These are phyloP conservation scores for Apiotrichum domesticum DNA, from an alignment of 1,284 basidiomycete genomes.

Conservation along the genomic window DNA sequence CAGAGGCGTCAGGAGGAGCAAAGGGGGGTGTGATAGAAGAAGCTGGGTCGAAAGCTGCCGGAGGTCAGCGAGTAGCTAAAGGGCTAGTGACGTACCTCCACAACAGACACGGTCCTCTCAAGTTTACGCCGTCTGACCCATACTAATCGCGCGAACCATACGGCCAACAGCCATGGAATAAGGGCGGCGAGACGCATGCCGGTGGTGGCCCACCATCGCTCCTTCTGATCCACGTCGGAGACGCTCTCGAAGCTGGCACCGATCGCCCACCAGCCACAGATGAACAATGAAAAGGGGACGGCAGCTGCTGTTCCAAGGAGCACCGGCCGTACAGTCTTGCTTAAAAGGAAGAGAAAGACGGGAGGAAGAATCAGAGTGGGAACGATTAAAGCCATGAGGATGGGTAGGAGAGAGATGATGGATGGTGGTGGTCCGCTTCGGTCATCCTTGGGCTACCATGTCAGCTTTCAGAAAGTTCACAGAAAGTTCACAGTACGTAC, in stretches of 20 bases:
- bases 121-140: slow-evolving; percentile 58
- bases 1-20: slow-evolving; percentile 71
- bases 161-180: slow-evolving; percentile 63
- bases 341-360: slow-evolving; percentile 66
- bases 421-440: slow-evolving; percentile 21
- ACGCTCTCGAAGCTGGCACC: slow-evolving; percentile 83
- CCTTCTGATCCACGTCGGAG: slow-evolving; percentile 61
- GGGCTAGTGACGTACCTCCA: slow-evolving; percentile 51
- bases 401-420: slow-evolving; percentile 72
- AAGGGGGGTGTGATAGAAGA: slow-evolving; percentile 69
- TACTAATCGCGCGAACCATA: slow-evolving; percentile 66
- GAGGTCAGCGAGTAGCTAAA: slow-evolving; percentile 1
- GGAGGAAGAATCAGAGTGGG: slow-evolving; percentile 67
- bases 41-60: slow-evolving; percentile 63
- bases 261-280: slow-evolving; percentile 81
- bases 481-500: slow-evolving; percentile 23
- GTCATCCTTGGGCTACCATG: slow-evolving; percentile 4
- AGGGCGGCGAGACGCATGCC: slow-evolving; percentile 70
- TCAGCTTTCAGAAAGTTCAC: not conserved
- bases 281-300: slow-evolving; percentile 70
- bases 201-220: slow-evolving; percentile 59
- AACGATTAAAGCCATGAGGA: slow-evolving; percentile 71
- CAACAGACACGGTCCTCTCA: slow-evolving; percentile 58
- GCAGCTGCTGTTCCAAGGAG: slow-evolving; percentile 71
- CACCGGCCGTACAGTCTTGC: slow-evolving; percentile 72